Base-by-base conservation (phyloP, 2,329 filamentous ascomycete genomes). In the Ophiostoma himal-ulmi region DNA sequence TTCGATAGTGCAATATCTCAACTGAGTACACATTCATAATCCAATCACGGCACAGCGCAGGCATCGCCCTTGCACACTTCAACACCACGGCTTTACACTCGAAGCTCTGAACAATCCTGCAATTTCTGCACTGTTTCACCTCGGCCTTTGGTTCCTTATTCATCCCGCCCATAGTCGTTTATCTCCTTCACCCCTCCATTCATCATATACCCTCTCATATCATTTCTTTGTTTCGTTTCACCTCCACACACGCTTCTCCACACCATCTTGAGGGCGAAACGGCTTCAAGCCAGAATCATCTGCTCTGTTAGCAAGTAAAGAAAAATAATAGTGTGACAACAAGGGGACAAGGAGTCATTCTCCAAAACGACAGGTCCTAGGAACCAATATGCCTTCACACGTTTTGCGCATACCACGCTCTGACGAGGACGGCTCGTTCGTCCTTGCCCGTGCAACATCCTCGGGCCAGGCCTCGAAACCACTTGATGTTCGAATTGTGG, bases 401-500 rank as follows among this genome's bases (percentile, higher is more conserved):
- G 81, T 92, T 71, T 79, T 91, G 69, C 85, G 86, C 72, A 81
- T 92, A 73, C 81, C 84, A 71, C 83, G 88, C 74, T 84, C 84
- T 60, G 85, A 85, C 71, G 79, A 81, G 70, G 80, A 83, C 65
- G 80, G 82, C 66, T 79, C 81, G 20, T 88, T 85, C 73, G 83
- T 92, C 39, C 82, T 93, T 30, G 76, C 91, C 22, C 84, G 91
- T 75, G 84, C 88, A 70, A 81, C 82, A 1, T 80, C 84, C 30
- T 83, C 78, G 70, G 81, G 81, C 52, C 34, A 71, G 60, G 70
- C 74, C 20, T 79, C 81, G 48, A 82, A 82, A 71, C 82, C 84
- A 1, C 80, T 93, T 39, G 89, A 92, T 77, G 78, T 91, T 66
- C 88, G 87, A 76, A 78, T 93, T 39, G 82, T 89, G 44, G 90